These are phyloP conservation scores for Aspergillus incahuasiensis DNA, from an alignment of 495 filamentous ascomycete species.

Conservation along the genomic window DNA sequence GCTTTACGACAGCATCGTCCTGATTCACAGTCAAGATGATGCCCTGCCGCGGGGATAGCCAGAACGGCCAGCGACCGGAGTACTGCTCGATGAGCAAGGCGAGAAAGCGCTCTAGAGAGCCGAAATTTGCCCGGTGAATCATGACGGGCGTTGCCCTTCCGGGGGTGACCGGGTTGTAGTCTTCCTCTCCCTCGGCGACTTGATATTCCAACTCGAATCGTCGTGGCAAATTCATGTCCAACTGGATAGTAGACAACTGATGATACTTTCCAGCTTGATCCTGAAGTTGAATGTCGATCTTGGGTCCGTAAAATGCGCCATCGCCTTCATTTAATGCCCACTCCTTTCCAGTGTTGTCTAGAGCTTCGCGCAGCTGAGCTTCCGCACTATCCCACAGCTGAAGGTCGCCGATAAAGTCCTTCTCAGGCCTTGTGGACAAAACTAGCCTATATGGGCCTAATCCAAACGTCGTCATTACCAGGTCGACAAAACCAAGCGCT, in stretches of 20 bases:
- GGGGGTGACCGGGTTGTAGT: conserved; percentile 69
- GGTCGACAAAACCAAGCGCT: conserved; percentile 74
- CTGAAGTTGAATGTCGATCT: conserved; percentile 84
- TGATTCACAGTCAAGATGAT: conserved; percentile 74
- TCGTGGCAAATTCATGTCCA: conserved; percentile 89
- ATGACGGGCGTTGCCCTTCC: conserved; percentile 70
- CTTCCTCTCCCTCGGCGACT: conserved; percentile 44
- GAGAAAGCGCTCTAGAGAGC: conserved; percentile 81
- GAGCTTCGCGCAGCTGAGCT: conserved; percentile 60
- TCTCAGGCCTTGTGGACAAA: conserved; percentile 73
- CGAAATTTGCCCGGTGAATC: conserved; percentile 83
- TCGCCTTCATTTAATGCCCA: conserved; percentile 78
- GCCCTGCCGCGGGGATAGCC: conserved; percentile 80
- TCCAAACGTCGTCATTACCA: conserved; percentile 71
- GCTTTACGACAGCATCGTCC: conserved; percentile 51
- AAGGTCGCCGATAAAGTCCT: conserved; percentile 70
- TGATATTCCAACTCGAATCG: conserved; percentile 74
- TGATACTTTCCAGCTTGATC: conserved; percentile 85
- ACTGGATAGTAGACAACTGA: conserved; percentile 86
- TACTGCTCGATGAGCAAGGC: conserved; percentile 84
- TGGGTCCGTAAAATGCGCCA: conserved; percentile 92
- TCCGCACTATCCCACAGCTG: conserved; percentile 86
- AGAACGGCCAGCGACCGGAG: conserved; percentile 81
- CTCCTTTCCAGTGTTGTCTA: conserved; percentile 57
- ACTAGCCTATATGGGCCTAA: conserved; percentile 71